These are phyloP conservation scores for Penicillium robsamsonii DNA, from an alignment of 495 filamentous ascomycete genomes.

Conservation along the genomic window DNA sequence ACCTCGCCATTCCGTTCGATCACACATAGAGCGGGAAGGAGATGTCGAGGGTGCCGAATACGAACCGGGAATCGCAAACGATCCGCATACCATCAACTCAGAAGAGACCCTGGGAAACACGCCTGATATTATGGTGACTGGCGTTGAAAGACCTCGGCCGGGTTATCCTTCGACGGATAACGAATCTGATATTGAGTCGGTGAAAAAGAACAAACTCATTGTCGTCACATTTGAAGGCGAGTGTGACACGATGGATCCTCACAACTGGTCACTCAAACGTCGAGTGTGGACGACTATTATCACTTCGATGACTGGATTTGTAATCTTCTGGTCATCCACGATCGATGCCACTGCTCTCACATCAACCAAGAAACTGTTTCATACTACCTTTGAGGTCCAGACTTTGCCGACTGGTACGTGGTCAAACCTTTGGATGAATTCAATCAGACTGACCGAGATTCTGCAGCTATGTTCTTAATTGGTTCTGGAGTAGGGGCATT, in stretches of 20 bases:
- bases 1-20: slow-evolving; percentile 11
- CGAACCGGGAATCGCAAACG: slow-evolving; percentile 8
- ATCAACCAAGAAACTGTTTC: background rate
- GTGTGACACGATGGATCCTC: slow-evolving; percentile 52
- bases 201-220: slow-evolving; percentile 43
- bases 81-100: slow-evolving; percentile 25
- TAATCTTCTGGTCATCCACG: slow-evolving; percentile 45
- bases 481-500: slow-evolving; percentile 51
- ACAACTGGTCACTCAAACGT: slow-evolving; percentile 50
- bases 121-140: slow-evolving; percentile 23
- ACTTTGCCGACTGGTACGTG: slow-evolving; percentile 23
- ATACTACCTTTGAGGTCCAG: slow-evolving; percentile 16
- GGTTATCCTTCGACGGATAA: background rate
- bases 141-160: slow-evolving; percentile 11
- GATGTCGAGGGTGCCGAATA: slow-evolving; percentile 17
- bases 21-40: slow-evolving; percentile 18
- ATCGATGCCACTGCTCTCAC: slow-evolving; percentile 42
- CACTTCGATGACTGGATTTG: slow-evolving; percentile 47
- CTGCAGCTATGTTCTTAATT: slow-evolving; percentile 46
- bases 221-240: slow-evolving; percentile 56
- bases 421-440: slow-evolving; percentile 34
- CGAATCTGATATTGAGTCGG: background rate
- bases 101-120: slow-evolving; percentile 16
- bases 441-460: slow-evolving; percentile 24
- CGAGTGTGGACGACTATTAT: slow-evolving; percentile 40